Base-by-base conservation (phyloP, 768 basidiomycete species). In the Hericium alpestre region DNA sequence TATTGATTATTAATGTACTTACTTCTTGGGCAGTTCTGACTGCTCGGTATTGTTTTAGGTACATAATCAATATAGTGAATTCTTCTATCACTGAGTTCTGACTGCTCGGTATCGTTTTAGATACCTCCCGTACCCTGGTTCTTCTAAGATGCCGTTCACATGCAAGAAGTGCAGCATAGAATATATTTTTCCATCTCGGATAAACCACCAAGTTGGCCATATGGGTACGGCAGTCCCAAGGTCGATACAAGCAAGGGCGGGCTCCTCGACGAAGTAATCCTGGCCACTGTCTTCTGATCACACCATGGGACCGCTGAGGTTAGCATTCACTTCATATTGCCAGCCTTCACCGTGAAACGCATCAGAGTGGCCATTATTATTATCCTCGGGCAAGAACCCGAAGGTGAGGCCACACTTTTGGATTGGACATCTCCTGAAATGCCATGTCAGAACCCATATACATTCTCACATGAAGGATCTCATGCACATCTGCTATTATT, bases 181-280 rank as follows among this genome's bases (percentile, higher is more conserved):
- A 12, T 18, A 22, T 1, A 43, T 22, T 16, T 11, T 25, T 6
- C 53, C 53, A 1, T 41, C 18, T 0, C 38, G 53, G 0, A 10
- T 25, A n/a, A 41, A 41, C 53, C 53, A 54, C 0, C 53, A 38
- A 1, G 53, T 54, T 5, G 22, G 18, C 39, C n/a, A 41, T 22
- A 54, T 38, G 8, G 38, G n/a, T n/a, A n/a, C n/a, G n/a, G n/a
- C n/a, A n/a, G n/a, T n/a, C n/a, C n/a, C n/a, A n/a, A n/a, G n/a
- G n/a, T n/a, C n/a, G n/a, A n/a, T n/a, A n/a, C n/a, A n/a, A n/a
- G 57, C 62, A 11, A 63, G 10, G 2, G 59, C 59, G 1, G 58
- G 56, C 46, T 63, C 64, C 13, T 62, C 43, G 1, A 63, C 58
- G 48, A 55, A 65, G 48, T 51, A 63, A 41, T 65, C 62, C 22